Conservation (phyloP, 2,329 filamentous ascomycete species). For the Fusarium robinianum region DNA sequence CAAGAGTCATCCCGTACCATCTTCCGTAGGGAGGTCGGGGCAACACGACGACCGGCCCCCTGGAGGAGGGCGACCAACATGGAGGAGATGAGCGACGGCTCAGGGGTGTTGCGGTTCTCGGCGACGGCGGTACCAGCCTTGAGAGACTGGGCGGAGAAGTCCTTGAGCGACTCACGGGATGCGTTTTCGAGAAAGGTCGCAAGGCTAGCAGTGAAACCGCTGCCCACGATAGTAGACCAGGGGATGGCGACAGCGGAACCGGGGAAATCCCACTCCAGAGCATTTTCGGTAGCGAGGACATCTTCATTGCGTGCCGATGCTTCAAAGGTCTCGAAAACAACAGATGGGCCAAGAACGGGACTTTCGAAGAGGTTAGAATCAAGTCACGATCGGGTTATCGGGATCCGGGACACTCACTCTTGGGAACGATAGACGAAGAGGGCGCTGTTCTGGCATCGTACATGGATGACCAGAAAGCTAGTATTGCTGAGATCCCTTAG, state of each 20-base stretch:
- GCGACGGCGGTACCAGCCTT: constrained; percentile 57
- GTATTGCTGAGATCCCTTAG: constrained; percentile 17
- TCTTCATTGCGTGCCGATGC: constrained; percentile 56
- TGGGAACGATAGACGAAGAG: constrained; percentile 36
- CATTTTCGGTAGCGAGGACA: constrained; percentile 55
- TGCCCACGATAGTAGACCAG: constrained; percentile 29
- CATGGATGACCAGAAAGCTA: constrained; percentile 28
- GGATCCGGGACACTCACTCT: constrained; percentile 33
- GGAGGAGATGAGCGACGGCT: constrained; percentile 62
- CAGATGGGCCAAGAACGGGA: constrained; percentile 29
- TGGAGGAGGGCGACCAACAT: constrained; percentile 65
- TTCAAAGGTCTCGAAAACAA: constrained; percentile 63
- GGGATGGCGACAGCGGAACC: constrained; percentile 56
- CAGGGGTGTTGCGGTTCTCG: constrained; percentile 62
- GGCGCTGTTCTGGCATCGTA: constrained; percentile 40
- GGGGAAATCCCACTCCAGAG: constrained; percentile 65
- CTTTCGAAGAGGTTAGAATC: constrained; percentile 21
- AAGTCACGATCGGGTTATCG: too few species aligned
- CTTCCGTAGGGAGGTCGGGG: constrained; percentile 55
- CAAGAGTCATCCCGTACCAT: constrained; percentile 64
- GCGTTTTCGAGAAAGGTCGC: constrained; percentile 61
- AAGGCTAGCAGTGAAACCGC: constrained; percentile 42
- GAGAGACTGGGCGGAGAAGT: constrained; percentile 54
- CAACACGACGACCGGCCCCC: constrained; percentile 52
- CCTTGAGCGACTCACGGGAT: constrained; percentile 56